Percentiles rank a stretch among this genome's conserved stretches.
These are phyloP conservation scores for Combretum micranthum DNA, from an alignment of 345 rosid genomes.

Conservation along the genomic window DNA sequence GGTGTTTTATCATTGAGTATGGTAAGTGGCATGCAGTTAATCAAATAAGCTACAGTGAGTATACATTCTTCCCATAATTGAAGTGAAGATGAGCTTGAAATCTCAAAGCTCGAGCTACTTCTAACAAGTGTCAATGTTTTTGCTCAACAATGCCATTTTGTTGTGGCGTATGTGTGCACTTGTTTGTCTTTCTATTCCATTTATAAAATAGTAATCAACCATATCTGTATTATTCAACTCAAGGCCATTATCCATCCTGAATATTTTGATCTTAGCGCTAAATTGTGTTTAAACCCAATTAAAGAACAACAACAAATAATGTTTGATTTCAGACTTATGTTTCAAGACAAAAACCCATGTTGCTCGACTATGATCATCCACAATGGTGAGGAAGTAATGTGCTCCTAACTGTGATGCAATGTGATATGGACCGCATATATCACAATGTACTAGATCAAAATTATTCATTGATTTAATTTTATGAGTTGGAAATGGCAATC, in stretches of 20 bases:
- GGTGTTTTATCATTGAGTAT: too few relatives aligned
- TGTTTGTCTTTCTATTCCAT: background rate
- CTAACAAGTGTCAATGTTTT: too few relatives aligned
- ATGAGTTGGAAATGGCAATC: background rate
- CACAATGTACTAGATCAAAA: background rate
- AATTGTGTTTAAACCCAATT: background rate
- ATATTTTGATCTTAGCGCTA: background rate
- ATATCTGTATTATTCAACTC: too few relatives aligned
- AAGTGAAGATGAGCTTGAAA: too few relatives aligned
- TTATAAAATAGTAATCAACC: background rate
- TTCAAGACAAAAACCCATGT: conserved; percentile 3
- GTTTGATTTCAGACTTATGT: background rate
- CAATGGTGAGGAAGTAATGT: conserved; percentile 3
- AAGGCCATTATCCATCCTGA: background rate
- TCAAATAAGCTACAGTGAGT: too few relatives aligned
- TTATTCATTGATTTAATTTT: too few relatives aligned
- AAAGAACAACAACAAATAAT: too few relatives aligned
- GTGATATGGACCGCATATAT: background rate
- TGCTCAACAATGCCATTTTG: background rate
- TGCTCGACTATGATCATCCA: conserved; percentile 6
- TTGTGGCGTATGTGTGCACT: conserved; percentile 1
- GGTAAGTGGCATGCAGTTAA: too few relatives aligned
- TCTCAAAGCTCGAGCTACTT: too few relatives aligned
- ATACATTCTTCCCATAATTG: too few relatives aligned
- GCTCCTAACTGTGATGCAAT: too few relatives aligned